These are phyloP conservation scores for Pleurostoma richardsiae DNA, from an alignment of 2,329 filamentous ascomycete species.

Conservation along the genomic window DNA sequence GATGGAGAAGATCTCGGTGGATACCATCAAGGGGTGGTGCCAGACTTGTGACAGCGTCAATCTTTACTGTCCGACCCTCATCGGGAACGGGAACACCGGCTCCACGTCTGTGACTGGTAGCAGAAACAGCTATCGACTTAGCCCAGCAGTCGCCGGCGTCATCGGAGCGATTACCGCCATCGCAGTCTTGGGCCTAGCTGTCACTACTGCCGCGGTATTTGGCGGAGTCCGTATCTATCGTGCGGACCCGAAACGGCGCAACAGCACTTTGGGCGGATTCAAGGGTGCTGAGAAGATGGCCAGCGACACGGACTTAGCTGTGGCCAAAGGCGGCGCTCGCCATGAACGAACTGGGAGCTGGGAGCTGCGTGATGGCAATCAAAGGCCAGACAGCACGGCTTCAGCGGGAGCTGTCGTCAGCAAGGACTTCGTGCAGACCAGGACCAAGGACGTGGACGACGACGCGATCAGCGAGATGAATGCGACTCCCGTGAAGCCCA, in stretches of 20 bases:
- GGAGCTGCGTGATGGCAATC: slow-evolving; percentile 31
- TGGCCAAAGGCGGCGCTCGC: slow-evolving; percentile 29
- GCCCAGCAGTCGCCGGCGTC: slow-evolving; percentile 35
- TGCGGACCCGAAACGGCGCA: slow-evolving; percentile 1
- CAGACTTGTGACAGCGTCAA: slow-evolving; percentile 27
- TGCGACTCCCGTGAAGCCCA: slow-evolving; percentile 28
- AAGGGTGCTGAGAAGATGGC: slow-evolving; percentile 38
- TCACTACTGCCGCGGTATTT: slow-evolving; percentile 12
- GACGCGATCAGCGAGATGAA: slow-evolving; percentile 30
- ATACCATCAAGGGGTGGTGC: slow-evolving; percentile 35
- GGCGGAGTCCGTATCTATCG: slow-evolving; percentile 21
- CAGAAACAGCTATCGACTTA: slow-evolving; percentile 12
- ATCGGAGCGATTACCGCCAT: slow-evolving; percentile 38
- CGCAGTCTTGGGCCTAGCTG: slow-evolving; percentile 19
- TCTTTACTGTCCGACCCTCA: slow-evolving; percentile 29
- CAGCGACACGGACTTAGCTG: slow-evolving; percentile 35
- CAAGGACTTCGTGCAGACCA: slow-evolving; percentile 8
- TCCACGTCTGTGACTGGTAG: not conserved
- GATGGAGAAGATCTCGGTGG: slow-evolving; percentile 29
- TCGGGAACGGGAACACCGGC: slow-evolving; percentile 1
- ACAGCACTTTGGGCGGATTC: slow-evolving; percentile 29
- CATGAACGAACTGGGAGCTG: slow-evolving; percentile 45
- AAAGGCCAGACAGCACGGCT: not conserved
- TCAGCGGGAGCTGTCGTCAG: slow-evolving; percentile 13
- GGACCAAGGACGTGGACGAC: slow-evolving; percentile 16